Conservation (phyloP, 1,139 yeast species). For the Debaryomyces sp. region DNA sequence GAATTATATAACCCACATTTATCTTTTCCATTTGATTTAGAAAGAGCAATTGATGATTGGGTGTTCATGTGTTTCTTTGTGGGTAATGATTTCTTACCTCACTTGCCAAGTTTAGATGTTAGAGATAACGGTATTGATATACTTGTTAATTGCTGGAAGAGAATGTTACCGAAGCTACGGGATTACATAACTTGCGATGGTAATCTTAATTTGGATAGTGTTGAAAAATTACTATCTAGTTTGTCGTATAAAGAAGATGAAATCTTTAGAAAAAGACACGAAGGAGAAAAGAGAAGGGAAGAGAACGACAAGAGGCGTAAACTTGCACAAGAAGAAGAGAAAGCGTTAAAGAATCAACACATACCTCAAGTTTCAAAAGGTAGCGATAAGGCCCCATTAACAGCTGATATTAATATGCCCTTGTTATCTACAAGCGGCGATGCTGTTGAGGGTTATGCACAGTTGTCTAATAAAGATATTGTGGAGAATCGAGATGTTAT, state of each 20-base stretch:
- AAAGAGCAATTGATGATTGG: constrained; percentile 98
- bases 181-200: constrained; percentile 94
- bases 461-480: constrained; percentile 71
- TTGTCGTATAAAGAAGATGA: constrained; percentile 77
- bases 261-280: constrained; percentile 73
- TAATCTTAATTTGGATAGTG: constrained; percentile 69
- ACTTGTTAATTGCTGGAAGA: constrained; percentile 82
- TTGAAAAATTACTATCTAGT: constrained; percentile 66
- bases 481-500: constrained; percentile 67
- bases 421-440: constrained; percentile 73
- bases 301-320: constrained; percentile 66
- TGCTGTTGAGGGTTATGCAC: constrained; percentile 62
- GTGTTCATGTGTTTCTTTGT: constrained; percentile 98
- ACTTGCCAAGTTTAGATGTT: constrained; percentile 90
- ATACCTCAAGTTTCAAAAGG: constrained; percentile 54
- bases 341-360: constrained; percentile 35
- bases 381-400: constrained; percentile 75
- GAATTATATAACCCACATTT: constrained; percentile 75
- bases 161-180: constrained; percentile 61
- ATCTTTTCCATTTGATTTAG: constrained; percentile 80
- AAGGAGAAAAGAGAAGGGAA: constrained; percentile 65
- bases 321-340: constrained; percentile 44
- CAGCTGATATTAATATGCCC: constrained; percentile 76
- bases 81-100: constrained; percentile 98
- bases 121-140: constrained; percentile 92